Percentiles rank a stretch among this genome's conserved stretches.
These are phyloP conservation scores for Saksenaea vasiformis DNA, from an alignment of 371 early-diverging fungal genomes.

Conservation along the genomic window DNA sequence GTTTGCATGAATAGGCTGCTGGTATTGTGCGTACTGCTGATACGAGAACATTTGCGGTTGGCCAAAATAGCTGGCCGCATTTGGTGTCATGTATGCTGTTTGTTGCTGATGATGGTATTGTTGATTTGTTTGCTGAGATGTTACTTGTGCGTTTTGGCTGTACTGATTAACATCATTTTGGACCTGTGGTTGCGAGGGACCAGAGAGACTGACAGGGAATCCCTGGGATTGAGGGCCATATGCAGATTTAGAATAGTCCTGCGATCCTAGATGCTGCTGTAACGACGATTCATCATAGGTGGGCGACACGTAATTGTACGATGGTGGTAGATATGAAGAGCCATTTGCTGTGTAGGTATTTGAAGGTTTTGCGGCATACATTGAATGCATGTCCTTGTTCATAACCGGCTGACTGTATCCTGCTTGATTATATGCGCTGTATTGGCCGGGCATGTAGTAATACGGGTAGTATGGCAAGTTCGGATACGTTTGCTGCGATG, in stretches of 20 bases:
- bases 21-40: constrained; percentile 13
- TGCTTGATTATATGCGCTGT: constrained; percentile 63
- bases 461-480: constrained; percentile 72
- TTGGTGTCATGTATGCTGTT: not conserved
- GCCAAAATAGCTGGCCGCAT: constrained; percentile 20
- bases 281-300: constrained; percentile 2
- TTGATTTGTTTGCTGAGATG: constrained; percentile 18
- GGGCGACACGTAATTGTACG: constrained; percentile 31
- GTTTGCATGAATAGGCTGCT: constrained; percentile 9
- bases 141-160: constrained; percentile 46
- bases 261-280: not conserved
- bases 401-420: constrained; percentile 82
- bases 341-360: constrained; percentile 12
- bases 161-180: constrained; percentile 23
- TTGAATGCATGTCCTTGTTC: constrained; percentile 82
- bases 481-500: constrained; percentile 39
- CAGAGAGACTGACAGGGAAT: not conserved
- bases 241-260: not conserved
- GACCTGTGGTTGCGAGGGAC: constrained; percentile 8
- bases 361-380: constrained; percentile 50
- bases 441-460: constrained; percentile 77
- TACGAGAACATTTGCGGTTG: constrained; percentile 14
- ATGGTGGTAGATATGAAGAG: constrained; percentile 43
- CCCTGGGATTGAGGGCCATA: not conserved
- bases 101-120: constrained; percentile 16